phyloP scores from a whole-genome alignment of 108 stramenopile genomes.

The Aurantiochytrium sp. region DNA sequence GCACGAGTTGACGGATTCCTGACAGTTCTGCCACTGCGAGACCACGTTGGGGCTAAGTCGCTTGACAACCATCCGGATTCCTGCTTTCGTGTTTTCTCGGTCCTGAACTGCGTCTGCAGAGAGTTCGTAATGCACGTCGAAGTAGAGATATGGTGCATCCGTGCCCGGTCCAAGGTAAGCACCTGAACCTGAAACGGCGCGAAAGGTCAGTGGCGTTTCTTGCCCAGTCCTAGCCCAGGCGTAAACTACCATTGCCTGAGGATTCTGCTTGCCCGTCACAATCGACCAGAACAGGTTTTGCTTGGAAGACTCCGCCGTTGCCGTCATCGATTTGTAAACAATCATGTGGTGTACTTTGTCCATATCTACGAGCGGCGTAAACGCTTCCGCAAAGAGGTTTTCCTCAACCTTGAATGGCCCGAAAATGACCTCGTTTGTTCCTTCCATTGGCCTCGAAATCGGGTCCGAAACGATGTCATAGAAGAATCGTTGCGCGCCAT shows the following conservation, averaged over 20 bases:
- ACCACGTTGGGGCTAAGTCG: not conserved
- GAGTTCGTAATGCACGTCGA: not conserved
- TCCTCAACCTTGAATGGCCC: not conserved
- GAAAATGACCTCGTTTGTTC: not conserved
- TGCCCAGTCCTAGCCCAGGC: not conserved
- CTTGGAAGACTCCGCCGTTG: not conserved
- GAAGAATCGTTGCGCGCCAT: not conserved
- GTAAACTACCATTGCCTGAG: not conserved
- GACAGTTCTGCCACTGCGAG: not conserved
- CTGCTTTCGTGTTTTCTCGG: not conserved
- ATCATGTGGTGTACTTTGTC: not conserved
- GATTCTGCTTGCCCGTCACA: not conserved
- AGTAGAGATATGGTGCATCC: not conserved
- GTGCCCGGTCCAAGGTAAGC: not conserved
- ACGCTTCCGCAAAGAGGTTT: not conserved
- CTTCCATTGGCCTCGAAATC: not conserved
- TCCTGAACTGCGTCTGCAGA: not conserved
- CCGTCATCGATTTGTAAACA: not conserved
- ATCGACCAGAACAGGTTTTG: not conserved
- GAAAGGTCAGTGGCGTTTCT: not conserved
- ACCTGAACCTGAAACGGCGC: not conserved
- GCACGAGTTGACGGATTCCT: not conserved
- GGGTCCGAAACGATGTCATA: not conserved
- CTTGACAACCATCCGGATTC: not conserved
- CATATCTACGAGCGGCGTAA: not conserved